Evolutionary conservation across 2,329 filamentous ascomycete species (phyloP), one percentile per base, ranked within the genome.

Genomic region (Aspergillus cejpii): DNA sequence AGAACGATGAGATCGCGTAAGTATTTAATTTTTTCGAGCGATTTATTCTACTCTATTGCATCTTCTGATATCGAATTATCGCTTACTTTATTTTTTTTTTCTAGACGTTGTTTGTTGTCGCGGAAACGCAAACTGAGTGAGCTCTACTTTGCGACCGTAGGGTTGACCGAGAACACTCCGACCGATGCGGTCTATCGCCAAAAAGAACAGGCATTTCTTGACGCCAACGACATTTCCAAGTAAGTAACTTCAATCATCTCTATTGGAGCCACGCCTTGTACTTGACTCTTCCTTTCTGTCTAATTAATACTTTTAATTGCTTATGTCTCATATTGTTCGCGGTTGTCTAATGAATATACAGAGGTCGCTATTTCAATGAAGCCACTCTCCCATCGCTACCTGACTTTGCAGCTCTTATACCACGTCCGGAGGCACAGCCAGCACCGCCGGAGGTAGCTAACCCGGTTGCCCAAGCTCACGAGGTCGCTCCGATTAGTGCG

Each of bases 51-150:
- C 43, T 55, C 43, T 43, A 44, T 28, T 26, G 6, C 11, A 27
- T 45, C 41, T 34, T 49, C 40, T 53, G 46, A 49, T 55, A 50
- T 51, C 39, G 47, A 53, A 52, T 55, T 58, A 52, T 64, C 55
- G 62, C 66, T 69, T 53, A 69, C 56, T 58, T 56, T 47, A 49
- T 59, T 54, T 67, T 65, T 67, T 65, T 55, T 59, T 20, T 34
- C 41, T 24, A 74, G 71, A 66, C 67, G 64, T 63, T 74, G 72
- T 78, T 80, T 85, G 76, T 78, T 77, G 70, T 87, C 85, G 77
- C 85, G 87, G 71, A 92, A 94, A 80, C 83, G 87, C 70, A 94
- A 94, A 77, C 78, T 95, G 66, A 84, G 84, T 67, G 85, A 92
- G 74, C 79, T 95, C 60, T 94, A 85, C 74, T 80, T 86, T 77